phyloP scores from a whole-genome alignment of 2,329 filamentous ascomycete genomes.

The Onygena corvina region DNA sequence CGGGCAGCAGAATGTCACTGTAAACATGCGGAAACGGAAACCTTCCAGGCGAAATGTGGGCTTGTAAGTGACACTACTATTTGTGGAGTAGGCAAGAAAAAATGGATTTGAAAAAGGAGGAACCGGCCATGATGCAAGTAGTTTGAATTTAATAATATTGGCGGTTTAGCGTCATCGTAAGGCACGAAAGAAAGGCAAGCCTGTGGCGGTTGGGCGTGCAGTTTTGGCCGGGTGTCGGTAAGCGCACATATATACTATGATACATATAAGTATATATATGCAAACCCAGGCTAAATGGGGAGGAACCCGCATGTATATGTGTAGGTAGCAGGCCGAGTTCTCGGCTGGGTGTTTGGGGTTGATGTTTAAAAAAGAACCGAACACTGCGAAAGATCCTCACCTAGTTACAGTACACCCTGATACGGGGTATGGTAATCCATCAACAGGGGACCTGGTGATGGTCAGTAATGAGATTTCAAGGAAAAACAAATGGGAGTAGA shows the following conservation, averaged over 20 bases:
- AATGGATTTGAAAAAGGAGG: slow-evolving; percentile 3
- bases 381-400: background rate
- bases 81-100: background rate
- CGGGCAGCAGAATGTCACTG: slow-evolving; percentile 1
- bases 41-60: slow-evolving; percentile 3
- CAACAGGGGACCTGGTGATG: slow-evolving; percentile 4
- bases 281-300: background rate
- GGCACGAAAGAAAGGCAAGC: no score
- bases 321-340: background rate
- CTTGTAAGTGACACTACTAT: background rate
- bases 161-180: no score
- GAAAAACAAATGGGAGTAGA: background rate
- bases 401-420: no score
- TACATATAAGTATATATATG: no score
- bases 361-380: slow-evolving; percentile 5
- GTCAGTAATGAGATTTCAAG: background rate
- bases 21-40: slow-evolving; percentile 4
- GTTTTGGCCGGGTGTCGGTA: no score
- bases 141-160: no score
- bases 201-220: no score
- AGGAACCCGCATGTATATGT: background rate
- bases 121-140: background rate
- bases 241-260: no score
- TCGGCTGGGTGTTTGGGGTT: background rate
- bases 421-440: slow-evolving; percentile 2